Percentiles rank a stretch among this genome's conserved stretches.
phyloP scores from a whole-genome alignment of 1,284 basidiomycete genomes.

The Anthracocystis setariae region DNA sequence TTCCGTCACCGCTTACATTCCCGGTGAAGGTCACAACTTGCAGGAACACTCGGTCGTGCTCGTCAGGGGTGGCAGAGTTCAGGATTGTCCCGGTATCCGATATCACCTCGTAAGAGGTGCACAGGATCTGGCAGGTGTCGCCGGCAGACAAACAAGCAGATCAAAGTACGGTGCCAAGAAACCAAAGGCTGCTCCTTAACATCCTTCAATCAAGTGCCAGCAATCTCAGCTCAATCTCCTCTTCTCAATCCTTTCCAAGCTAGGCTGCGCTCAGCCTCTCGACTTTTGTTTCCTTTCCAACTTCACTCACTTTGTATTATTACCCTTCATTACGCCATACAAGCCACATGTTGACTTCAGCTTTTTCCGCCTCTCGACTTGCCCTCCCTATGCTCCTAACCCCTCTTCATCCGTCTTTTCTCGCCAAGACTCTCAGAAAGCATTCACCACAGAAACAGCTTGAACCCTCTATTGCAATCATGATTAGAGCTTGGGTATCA shows the following conservation, averaged over 20 bases:
- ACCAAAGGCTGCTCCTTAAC: slow-evolving; percentile 71
- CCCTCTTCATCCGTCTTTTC: no score
- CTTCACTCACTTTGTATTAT: slow-evolving; percentile 18
- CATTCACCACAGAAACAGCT: no score
- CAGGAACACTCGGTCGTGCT: slow-evolving; percentile 97
- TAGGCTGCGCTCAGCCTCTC: background rate
- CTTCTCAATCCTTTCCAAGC: no score
- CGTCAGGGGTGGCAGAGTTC: slow-evolving; percentile 90
- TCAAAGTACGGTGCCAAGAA: slow-evolving; percentile 97
- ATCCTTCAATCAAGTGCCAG: background rate
- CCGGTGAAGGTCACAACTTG: slow-evolving; percentile 96
- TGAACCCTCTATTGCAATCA: slow-evolving; percentile 1
- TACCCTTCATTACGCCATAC: slow-evolving; percentile 2
- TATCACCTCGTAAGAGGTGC: slow-evolving; percentile 96
- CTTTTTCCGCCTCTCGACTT: no score
- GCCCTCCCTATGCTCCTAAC: no score
- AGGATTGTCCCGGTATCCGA: slow-evolving; percentile 81
- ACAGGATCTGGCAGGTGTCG: slow-evolving; percentile 89
- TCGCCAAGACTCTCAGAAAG: no score
- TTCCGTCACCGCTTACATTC: slow-evolving; percentile 90
- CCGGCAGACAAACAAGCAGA: slow-evolving; percentile 80
- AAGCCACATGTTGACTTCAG: background rate
- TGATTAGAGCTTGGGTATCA: slow-evolving; percentile 5
- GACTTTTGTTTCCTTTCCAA: background rate
- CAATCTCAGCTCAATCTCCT: no score